Evolutionary conservation across 2,329 filamentous ascomycete genomes (phyloP), one percentile per base, ranked within the genome.

Genomic region (Ascochyta lentis): DNA sequence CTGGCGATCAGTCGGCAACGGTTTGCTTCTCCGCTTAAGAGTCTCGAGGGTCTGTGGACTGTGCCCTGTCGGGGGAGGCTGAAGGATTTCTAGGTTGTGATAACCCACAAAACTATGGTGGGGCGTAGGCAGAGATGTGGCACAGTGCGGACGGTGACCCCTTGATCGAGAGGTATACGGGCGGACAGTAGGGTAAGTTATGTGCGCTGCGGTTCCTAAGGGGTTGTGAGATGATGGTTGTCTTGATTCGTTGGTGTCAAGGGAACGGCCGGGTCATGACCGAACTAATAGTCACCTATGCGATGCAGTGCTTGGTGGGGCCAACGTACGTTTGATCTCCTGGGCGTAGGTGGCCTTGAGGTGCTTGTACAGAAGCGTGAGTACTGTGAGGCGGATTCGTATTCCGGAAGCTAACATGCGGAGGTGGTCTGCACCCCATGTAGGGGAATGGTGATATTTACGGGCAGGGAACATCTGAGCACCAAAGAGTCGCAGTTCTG

Each of bases 241-340:
- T 63, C 58, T 71, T 69, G 44, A 61, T 51, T 50, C 61, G 65
- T 64, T 63, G 60, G 54, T 65, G 59, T 64, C 67, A 65, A 44
- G 62, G 54, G 64, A 68, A 71, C 66, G 70, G 62, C 63, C 59
- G 62, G 73, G 71, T 74, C 71, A 73, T 73, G 63, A 63, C 71
- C 65, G 67, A 64, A 60, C 62, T 55, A 61, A 59, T 61, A 63
- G 64, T 67, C 73, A 74, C 58, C 47, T 41, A 49, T 47, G 48
- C 43, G 50, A 51, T 64, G 64, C 46, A 56, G 56, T 59, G 56
- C 53, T 55, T 64, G 61, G 69, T 72, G 70, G 70, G 70, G 68
- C 64, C 61, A 64, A 74, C 71, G 65, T 75, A 75, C 72, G 66
- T 59, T 69, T 66, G 26, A n/a, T 15, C 49, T 26, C n/a, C 42